A percentile compares a stretch with the other conserved stretches of the same genome.
Evolutionary conservation across 306 rosid genomes (phyloP).

Genomic region (Rubus idaeus): DNA sequence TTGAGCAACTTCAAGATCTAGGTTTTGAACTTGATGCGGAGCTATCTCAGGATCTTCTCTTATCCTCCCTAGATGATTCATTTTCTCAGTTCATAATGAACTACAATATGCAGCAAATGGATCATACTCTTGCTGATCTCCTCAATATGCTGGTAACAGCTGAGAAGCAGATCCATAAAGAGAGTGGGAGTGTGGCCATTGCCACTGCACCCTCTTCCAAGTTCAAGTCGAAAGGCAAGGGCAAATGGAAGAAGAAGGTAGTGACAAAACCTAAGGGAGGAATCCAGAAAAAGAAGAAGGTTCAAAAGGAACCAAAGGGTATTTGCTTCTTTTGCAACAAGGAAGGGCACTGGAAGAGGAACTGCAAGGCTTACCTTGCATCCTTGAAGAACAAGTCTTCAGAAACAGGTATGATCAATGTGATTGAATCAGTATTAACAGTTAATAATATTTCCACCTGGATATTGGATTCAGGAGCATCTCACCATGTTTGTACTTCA

Average conservation of each 20-base stretch:
- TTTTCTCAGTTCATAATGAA: not conserved
- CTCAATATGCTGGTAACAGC: not conserved
- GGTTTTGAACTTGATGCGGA: not conserved
- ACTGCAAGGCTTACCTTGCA: not conserved
- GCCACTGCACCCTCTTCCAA: too few species aligned
- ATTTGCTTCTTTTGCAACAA: not conserved
- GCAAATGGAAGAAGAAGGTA: not conserved
- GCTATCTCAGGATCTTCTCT: not conserved
- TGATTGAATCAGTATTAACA: too few species aligned
- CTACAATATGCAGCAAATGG: not conserved
- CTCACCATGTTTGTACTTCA: not conserved
- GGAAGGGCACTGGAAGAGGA: not conserved
- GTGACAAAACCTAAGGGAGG: not conserved
- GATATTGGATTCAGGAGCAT: not conserved
- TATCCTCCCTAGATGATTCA: not conserved
- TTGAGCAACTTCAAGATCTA: not conserved
- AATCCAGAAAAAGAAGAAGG: not conserved
- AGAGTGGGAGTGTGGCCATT: not conserved
- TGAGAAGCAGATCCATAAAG: not conserved
- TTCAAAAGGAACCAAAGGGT: not conserved
- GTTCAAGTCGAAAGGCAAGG: not conserved
- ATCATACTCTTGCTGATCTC: not conserved
- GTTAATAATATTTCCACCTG: not conserved
- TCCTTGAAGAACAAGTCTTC: too few species aligned
- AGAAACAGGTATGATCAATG: too few species aligned